A percentile compares a stretch with the other conserved stretches of the same genome.
These are phyloP conservation scores for Ochetophila trinervis DNA, from an alignment of 306 rosid species.

Conservation along the genomic window DNA sequence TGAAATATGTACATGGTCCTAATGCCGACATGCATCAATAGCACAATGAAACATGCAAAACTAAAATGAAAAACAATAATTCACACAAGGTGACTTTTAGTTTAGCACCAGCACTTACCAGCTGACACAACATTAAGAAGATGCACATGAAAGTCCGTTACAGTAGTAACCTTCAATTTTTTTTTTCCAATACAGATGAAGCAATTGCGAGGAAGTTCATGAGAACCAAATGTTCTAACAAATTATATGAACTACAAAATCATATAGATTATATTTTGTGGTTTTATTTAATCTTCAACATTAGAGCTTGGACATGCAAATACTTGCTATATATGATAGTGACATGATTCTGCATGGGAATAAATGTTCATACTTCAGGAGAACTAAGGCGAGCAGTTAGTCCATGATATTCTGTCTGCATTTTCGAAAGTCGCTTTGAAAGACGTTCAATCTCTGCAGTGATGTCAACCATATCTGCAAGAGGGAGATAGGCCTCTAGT, in stretches of 20 bases:
- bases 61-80: too few relatives aligned
- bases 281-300: too few relatives aligned
- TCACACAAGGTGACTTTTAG: too few relatives aligned
- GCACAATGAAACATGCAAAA: too few relatives aligned
- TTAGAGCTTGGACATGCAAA: background rate
- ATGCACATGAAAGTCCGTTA: background rate
- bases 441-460: conserved; percentile 83
- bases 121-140: background rate
- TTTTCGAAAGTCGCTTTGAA: conserved; percentile 81
- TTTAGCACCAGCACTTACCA: background rate
- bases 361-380: conserved; percentile 51
- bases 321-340: background rate
- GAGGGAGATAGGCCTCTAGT: conserved; percentile 94
- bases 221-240: too few relatives aligned
- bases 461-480: conserved; percentile 91
- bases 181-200: background rate
- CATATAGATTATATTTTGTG: too few relatives aligned
- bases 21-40: background rate
- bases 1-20: conserved; percentile 10
- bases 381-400: conserved; percentile 74
- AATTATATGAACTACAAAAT: too few relatives aligned
- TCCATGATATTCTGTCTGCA: conserved; percentile 83
- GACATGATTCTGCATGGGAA: conserved; percentile 3
- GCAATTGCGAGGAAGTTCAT: too few relatives aligned
- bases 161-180: background rate